phyloP scores from a whole-genome alignment of 2,329 filamentous ascomycete genomes.

The Hypoxylon sp. region DNA sequence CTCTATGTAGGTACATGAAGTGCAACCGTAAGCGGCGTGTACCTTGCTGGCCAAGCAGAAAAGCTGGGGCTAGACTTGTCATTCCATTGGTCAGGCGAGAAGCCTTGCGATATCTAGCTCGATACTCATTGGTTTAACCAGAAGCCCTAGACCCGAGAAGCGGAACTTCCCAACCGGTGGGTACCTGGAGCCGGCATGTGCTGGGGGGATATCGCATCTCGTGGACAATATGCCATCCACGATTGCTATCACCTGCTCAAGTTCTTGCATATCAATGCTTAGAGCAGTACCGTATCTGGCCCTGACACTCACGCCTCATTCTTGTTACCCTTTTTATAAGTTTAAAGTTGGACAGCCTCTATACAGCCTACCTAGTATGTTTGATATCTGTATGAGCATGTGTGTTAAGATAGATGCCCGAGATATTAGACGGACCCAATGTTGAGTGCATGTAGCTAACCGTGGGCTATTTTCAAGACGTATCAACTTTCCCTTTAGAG shows the following conservation, averaged over 20 bases:
- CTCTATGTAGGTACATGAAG: background rate
- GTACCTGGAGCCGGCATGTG: slow-evolving; percentile 26
- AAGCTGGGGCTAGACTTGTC: slow-evolving; percentile 16
- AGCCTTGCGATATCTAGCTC: slow-evolving; percentile 35
- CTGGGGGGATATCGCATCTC: slow-evolving; percentile 24
- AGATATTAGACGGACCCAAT: background rate
- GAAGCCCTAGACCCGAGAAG: slow-evolving; percentile 29
- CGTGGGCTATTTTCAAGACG: background rate
- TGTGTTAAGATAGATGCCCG: background rate
- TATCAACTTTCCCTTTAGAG: slow-evolving; percentile 9
- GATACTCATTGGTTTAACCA: slow-evolving; percentile 31
- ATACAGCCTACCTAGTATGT: no score
- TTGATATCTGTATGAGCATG: no score
- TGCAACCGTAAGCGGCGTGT: slow-evolving; percentile 4
- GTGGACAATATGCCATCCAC: slow-evolving; percentile 25
- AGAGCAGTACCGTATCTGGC: background rate
- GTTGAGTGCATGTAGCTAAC: background rate
- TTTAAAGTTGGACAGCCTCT: background rate
- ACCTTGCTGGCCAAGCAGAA: slow-evolving; percentile 24
- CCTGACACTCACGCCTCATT: background rate
- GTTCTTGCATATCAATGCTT: slow-evolving; percentile 10
- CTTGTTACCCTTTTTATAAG: background rate
- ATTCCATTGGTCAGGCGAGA: slow-evolving; percentile 38
- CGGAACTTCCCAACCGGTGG: slow-evolving; percentile 30
- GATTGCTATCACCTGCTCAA: slow-evolving; percentile 27